Conservation (phyloP, 2,329 filamentous ascomycete species). For the Pseudopyricularia javanii region DNA sequence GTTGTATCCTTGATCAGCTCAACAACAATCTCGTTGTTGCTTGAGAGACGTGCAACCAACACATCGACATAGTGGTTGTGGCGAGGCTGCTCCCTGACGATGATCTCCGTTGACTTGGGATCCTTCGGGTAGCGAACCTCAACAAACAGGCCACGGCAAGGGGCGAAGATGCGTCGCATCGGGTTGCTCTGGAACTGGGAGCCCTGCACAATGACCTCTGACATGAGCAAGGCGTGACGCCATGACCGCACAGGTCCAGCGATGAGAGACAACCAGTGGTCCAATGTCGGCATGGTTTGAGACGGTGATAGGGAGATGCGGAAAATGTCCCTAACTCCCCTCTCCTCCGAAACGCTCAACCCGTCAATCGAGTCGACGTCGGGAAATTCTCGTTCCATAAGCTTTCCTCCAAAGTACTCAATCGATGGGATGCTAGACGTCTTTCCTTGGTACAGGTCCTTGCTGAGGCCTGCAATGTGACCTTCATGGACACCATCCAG, state of each 20-base stretch:
- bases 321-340: slow-evolving; percentile 63
- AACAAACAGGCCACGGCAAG: slow-evolving; percentile 74
- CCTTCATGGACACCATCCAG: slow-evolving; percentile 79
- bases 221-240: slow-evolving; percentile 88
- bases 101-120: slow-evolving; percentile 70
- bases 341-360: slow-evolving; percentile 69
- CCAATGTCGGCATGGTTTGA: slow-evolving; percentile 61
- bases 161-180: slow-evolving; percentile 80
- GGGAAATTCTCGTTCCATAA: slow-evolving; percentile 55
- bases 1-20: slow-evolving; percentile 91
- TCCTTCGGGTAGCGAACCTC: slow-evolving; percentile 78
- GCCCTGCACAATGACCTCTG: slow-evolving; percentile 88
- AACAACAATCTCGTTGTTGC: slow-evolving; percentile 69
- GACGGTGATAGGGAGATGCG: slow-evolving; percentile 66
- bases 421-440: slow-evolving; percentile 66
- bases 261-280: slow-evolving; percentile 79
- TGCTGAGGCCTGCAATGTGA: slow-evolving; percentile 70
- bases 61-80: slow-evolving; percentile 82
- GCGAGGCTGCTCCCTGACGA: slow-evolving; percentile 75
- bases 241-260: slow-evolving; percentile 80
- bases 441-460: slow-evolving; percentile 68
- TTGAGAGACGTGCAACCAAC: slow-evolving; percentile 67
- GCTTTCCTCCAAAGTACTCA: slow-evolving; percentile 91
- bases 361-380: slow-evolving; percentile 59
- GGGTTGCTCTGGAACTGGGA: slow-evolving; percentile 97